Percentiles rank a stretch among this genome's conserved stretches.
Evolutionary conservation across 1,284 basidiomycete species (phyloP).

Genomic region (Baeospora myosura): DNA sequence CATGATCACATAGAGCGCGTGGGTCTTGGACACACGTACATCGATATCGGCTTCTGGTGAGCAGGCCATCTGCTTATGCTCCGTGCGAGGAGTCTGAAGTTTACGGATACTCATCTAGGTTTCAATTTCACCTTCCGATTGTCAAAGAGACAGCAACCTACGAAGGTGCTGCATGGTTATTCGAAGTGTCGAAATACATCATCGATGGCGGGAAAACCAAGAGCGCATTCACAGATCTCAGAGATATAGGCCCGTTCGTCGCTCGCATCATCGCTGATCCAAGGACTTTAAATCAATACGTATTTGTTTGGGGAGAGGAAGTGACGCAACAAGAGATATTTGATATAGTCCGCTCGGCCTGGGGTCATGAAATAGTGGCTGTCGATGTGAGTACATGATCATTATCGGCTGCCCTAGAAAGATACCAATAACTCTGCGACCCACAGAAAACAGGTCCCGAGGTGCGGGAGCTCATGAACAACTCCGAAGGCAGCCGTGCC

Average conservation of each 20-base stretch:
- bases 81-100: no score
- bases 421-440: not conserved
- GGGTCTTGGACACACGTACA: not conserved
- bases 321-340: not conserved
- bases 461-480: not conserved
- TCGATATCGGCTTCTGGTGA: not conserved
- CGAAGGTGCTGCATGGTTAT: no score
- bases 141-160: no score
- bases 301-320: not conserved
- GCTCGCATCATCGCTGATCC: constrained; percentile 1
- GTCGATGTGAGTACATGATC: not conserved
- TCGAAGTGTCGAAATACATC: no score
- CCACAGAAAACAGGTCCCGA: not conserved
- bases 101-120: no score
- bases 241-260: not conserved
- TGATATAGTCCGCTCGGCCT: not conserved
- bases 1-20: not conserved
- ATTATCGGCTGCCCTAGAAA: not conserved
- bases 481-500: not conserved
- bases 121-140: no score
- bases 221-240: not conserved
- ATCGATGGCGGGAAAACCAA: not conserved
- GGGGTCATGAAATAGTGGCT: not conserved
- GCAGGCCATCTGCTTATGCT: no score
- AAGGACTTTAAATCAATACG: not conserved